Conservation (phyloP, 257 asterid genomes). For the Orobanche coerulescens region DNA sequence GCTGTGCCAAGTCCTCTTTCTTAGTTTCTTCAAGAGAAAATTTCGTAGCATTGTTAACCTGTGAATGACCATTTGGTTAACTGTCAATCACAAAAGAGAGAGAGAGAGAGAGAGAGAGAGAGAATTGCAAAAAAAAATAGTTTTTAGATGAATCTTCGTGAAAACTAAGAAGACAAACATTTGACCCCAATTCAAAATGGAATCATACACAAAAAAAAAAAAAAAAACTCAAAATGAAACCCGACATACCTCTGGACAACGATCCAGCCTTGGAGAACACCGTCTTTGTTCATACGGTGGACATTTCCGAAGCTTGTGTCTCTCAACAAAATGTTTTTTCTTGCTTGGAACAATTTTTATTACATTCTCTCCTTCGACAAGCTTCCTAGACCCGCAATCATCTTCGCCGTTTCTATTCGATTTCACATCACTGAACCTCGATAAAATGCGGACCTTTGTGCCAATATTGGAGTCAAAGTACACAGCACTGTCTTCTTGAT, state of each 20-base stretch:
- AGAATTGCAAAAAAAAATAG: too few species aligned
- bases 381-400: conserved; percentile 29
- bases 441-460: conserved; percentile 59
- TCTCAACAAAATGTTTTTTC: conserved; percentile 36
- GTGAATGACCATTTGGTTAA: conserved; percentile 16
- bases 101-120: too few species aligned
- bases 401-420: conserved; percentile 23
- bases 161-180: too few species aligned
- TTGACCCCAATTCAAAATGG: neutral
- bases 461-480: conserved; percentile 69
- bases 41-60: conserved; percentile 32
- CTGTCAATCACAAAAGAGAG: neutral
- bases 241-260: conserved; percentile 31
- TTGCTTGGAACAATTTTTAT: conserved; percentile 30
- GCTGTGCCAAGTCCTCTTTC: conserved; percentile 24
- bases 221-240: conserved; percentile 4
- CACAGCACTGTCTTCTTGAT: conserved; percentile 45
- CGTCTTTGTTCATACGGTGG: conserved; percentile 21
- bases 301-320: conserved; percentile 34
- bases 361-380: conserved; percentile 33
- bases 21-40: conserved; percentile 26
- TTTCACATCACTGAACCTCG: conserved; percentile 38
- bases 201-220: neutral
- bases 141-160: too few species aligned
- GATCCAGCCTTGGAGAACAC: conserved; percentile 20